A percentile compares a stretch with the other conserved stretches of the same genome.
These are phyloP conservation scores for Melanogaster broomeanus DNA, from an alignment of 768 basidiomycete genomes.

Conservation along the genomic window DNA sequence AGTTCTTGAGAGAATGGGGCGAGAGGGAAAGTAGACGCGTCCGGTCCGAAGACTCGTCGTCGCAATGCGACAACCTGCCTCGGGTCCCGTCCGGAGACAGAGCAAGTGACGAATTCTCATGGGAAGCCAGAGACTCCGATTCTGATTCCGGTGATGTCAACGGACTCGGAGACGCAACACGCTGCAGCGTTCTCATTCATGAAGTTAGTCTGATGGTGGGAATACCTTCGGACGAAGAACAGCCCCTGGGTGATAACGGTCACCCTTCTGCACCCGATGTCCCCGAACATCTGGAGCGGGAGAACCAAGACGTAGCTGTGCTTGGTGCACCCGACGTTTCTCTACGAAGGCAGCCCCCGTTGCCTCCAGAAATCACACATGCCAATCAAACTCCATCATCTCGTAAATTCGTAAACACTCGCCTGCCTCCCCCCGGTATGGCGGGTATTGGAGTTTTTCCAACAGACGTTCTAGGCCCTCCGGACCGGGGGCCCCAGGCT, in stretches of 20 bases:
- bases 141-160: background rate
- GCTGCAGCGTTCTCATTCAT: slow-evolving; percentile 30
- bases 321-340: slow-evolving; percentile 9
- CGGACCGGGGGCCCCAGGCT: background rate
- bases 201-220: slow-evolving; percentile 35
- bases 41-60: slow-evolving; percentile 10
- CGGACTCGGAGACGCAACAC: slow-evolving; percentile 11
- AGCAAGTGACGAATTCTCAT: slow-evolving; percentile 11
- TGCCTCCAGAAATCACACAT: slow-evolving; percentile 18
- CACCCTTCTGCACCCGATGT: background rate
- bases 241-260: background rate
- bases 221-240: slow-evolving; percentile 21
- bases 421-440: background rate
- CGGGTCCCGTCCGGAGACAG: background rate
- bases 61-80: background rate
- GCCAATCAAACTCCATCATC: slow-evolving; percentile 18
- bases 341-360: background rate
- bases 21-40: slow-evolving; percentile 6
- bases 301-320: background rate
- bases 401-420: slow-evolving; percentile 7
- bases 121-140: slow-evolving; percentile 12
- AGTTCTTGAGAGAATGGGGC: slow-evolving; percentile 17
- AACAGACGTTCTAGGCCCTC: background rate
- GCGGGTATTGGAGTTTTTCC: background rate
- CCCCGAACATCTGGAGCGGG: background rate